Base-by-base conservation (phyloP, 2,329 filamentous ascomycete species). In the Ophiocordyceps polyrhachis-furcata region DNA sequence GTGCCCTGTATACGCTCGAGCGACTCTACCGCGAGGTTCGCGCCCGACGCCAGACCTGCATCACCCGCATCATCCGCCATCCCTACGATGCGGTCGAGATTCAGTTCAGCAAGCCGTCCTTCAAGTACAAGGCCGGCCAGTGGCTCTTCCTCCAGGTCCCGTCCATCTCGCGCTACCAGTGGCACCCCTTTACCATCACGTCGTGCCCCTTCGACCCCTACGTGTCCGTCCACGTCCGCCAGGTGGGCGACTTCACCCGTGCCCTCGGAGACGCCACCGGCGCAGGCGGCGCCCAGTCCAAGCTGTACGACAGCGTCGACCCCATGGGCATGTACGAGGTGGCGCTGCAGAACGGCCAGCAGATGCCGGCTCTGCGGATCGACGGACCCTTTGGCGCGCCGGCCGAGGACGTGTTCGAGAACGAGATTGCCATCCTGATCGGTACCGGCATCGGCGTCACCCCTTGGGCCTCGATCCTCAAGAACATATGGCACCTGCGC, bases 241-340 rank as follows among this genome's bases (percentile, higher is more conserved):
- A 68, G 3, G 70, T 74, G 41, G 73, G 73, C 0, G 65, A 75
- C 53, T 76, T 71, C 72, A 75, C 72, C 0, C 62, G 66, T 11
- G 56, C 64, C 1, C 52, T 73, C 5, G 65, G 62, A 4, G 54
- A 56, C 0, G 54, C 62, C 2, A 68, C 74, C 41, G 58, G 66
- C 12, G 64, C 76, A 3, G 71, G 71, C 0, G 68, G 75, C 5
- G 81, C 87, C 1, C 89, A 96, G 62, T 73, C 83, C 44, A 89
- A 93, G 65, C 76, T 95, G 41, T 91, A 94, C 60, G 85, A 94
- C 45, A 81, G 79, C 44, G 78, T 95, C 28, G 89, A 96, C 56
- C 87, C 86, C 1, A 83, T 85, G 68, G 89, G 88, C 44, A 94
- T 96, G 84, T 98, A 95, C 71, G 91, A 98, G 62, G 85, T 98